A percentile compares a stretch with the other conserved stretches of the same genome.
Evolutionary conservation across 2,329 filamentous ascomycete species (phyloP).

Genomic region (Mollisia scopiformis): DNA sequence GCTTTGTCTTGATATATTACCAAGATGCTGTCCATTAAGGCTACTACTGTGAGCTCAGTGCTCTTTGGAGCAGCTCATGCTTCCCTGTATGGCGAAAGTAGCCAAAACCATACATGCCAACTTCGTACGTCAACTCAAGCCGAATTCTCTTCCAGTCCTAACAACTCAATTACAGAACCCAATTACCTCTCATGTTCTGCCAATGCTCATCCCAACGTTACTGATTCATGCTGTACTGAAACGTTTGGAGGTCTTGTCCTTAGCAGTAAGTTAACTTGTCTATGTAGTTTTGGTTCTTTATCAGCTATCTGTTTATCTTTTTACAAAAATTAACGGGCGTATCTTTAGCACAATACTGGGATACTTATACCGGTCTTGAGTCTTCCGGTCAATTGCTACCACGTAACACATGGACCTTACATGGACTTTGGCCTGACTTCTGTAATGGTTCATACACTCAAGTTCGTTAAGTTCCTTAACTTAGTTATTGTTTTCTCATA

Average conservation of each 20-base stretch:
- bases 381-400: slow-evolving; percentile 60
- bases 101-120: slow-evolving; percentile 32
- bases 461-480: no score
- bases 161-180: slow-evolving; percentile 21
- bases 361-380: slow-evolving; percentile 64
- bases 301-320: no score
- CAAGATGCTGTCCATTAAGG: slow-evolving; percentile 12
- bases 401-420: slow-evolving; percentile 56
- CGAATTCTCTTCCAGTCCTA: neutral
- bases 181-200: slow-evolving; percentile 51
- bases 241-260: slow-evolving; percentile 66
- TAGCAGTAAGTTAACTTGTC: no score
- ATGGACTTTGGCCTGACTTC: slow-evolving; percentile 45
- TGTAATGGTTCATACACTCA: slow-evolving; percentile 62
- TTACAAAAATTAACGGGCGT: no score
- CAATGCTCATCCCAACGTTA: slow-evolving; percentile 45
- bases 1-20: neutral
- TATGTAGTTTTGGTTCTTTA: no score
- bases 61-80: slow-evolving; percentile 17
- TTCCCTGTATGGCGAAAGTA: slow-evolving; percentile 31
- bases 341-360: slow-evolving; percentile 71
- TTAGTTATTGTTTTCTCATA: no score
- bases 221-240: slow-evolving; percentile 67
- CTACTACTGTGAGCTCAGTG: neutral
- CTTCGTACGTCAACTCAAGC: slow-evolving; percentile 21